A percentile compares a stretch with the other conserved stretches of the same genome.
These are phyloP conservation scores for Hypomyces perniciosus DNA, from an alignment of 2,329 filamentous ascomycete species.

Conservation along the genomic window DNA sequence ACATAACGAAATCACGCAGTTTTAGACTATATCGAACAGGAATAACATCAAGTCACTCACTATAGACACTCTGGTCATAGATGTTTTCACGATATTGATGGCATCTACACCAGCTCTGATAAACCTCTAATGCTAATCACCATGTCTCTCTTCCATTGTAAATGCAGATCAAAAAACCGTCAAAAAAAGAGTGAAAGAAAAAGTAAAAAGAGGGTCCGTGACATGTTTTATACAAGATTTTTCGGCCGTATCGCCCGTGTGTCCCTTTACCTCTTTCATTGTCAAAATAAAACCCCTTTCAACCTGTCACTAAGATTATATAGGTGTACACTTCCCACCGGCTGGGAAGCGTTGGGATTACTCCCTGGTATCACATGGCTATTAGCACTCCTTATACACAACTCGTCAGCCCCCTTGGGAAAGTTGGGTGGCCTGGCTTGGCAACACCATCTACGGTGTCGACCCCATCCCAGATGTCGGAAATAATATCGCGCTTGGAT, in stretches of 20 bases:
- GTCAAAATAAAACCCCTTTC: conserved; percentile 6
- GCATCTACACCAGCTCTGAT: conserved; percentile 19
- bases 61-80: no score
- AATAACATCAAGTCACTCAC: no score
- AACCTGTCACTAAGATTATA: conserved; percentile 16
- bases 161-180: conserved; percentile 20
- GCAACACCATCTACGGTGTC: no score
- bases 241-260: conserved; percentile 14
- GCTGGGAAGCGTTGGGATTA: not conserved
- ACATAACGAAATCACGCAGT: no score
- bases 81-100: conserved; percentile 8
- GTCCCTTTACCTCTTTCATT: conserved; percentile 5
- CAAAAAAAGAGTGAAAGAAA: conserved; percentile 16
- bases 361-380: not conserved
- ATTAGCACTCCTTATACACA: not conserved
- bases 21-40: no score
- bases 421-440: not conserved
- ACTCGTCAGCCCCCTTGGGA: not conserved
- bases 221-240: conserved; percentile 24
- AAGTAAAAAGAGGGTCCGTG: conserved; percentile 12
- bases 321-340: not conserved
- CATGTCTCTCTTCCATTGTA: conserved; percentile 21
- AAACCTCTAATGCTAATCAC: conserved; percentile 27
- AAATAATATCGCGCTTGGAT: conserved; percentile 15
- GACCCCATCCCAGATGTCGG: not conserved